These are phyloP conservation scores for Ormosia emarginata DNA, from an alignment of 306 rosid species.

Conservation along the genomic window DNA sequence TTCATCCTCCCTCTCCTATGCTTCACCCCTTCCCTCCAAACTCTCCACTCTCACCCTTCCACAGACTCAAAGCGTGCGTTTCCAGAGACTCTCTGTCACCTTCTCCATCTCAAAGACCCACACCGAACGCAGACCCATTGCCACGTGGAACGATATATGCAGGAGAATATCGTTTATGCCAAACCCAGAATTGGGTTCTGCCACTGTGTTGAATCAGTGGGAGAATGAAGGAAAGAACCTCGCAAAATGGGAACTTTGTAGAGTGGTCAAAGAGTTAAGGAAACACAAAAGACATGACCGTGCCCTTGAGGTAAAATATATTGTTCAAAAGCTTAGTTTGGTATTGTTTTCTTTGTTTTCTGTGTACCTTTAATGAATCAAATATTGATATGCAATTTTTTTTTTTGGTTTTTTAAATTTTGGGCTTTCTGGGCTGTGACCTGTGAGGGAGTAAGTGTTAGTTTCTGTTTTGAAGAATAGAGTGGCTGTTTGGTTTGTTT, in stretches of 20 bases:
- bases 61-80: neutral
- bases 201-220: slow-evolving; percentile 71
- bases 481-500: neutral
- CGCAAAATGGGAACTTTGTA: slow-evolving; percentile 78
- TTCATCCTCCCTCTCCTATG: slow-evolving; percentile 47
- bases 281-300: slow-evolving; percentile 44
- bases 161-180: slow-evolving; percentile 55
- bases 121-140: slow-evolving; percentile 57
- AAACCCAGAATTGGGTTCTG: slow-evolving; percentile 58
- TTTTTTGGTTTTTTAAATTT: too few species aligned
- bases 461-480: too few species aligned
- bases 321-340: too few species aligned
- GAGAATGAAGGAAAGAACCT: slow-evolving; percentile 72
- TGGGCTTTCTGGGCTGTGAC: too few species aligned
- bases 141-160: slow-evolving; percentile 62
- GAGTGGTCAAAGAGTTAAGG: slow-evolving; percentile 78
- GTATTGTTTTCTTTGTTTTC: too few species aligned
- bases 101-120: slow-evolving; percentile 65
- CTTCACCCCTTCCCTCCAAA: slow-evolving; percentile 22
- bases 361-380: too few species aligned
- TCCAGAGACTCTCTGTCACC: slow-evolving; percentile 25
- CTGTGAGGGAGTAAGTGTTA: too few species aligned
- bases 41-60: slow-evolving; percentile 19
- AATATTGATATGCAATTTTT: too few species aligned
- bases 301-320: slow-evolving; percentile 73